Evolutionary conservation across 345 rosid species (phyloP).

Genomic region (Arabidopsis suecica): DNA sequence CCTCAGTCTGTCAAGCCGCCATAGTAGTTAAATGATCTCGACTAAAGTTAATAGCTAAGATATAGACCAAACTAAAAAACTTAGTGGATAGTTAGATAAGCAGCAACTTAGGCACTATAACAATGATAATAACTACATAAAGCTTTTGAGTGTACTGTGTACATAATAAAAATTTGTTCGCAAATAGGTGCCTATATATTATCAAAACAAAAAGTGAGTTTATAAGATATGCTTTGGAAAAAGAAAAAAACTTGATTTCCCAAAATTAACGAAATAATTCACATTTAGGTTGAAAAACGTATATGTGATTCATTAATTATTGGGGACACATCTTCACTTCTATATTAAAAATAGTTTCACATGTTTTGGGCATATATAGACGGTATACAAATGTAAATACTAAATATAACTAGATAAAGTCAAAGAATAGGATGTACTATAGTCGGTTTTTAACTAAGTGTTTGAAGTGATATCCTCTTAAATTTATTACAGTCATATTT

Average conservation of each 20-base stretch:
- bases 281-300: background rate
- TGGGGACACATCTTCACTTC: conserved; percentile 1
- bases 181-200: background rate
- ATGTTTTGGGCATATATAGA: conserved; percentile 10
- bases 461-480: background rate
- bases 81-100: conserved; percentile 45
- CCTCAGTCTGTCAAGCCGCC: conserved; percentile 34
- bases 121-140: conserved; percentile 17
- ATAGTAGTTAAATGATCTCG: conserved; percentile 25
- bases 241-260: background rate
- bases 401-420: background rate
- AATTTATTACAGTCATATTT: background rate
- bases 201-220: background rate
- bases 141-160: conserved; percentile 5
- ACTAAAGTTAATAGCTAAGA: conserved; percentile 3
- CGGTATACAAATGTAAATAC: background rate
- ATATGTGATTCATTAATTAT: background rate
- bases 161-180: background rate
- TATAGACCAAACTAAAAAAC: conserved; percentile 17
- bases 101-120: conserved; percentile 39
- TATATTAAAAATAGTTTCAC: background rate
- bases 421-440: background rate
- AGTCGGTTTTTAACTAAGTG: background rate
- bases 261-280: background rate
- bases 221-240: background rate